Base-by-base conservation (phyloP, 2,329 filamentous ascomycete species). In the Xylariaceae sp. region DNA sequence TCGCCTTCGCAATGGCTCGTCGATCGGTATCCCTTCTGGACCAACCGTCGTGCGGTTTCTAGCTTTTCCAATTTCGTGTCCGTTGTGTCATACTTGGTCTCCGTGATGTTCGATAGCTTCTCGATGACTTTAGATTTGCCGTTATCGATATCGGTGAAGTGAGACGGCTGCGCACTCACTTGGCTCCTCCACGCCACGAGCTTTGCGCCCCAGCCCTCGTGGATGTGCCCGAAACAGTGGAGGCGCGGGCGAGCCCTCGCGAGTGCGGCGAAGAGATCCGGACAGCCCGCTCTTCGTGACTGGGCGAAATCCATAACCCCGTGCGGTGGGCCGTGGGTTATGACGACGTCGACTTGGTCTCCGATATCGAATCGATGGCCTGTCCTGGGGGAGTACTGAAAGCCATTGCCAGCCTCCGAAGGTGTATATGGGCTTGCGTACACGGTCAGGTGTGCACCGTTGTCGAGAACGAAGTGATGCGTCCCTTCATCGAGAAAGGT, bases 221-320 rank as follows among this genome's bases (percentile, higher is more conserved):
- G 82, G n/a, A 84, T 78, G 55, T 84, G 82, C 0, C 81, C 81
- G 53, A 83, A 84, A 64, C 80, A 83, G 63, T 83, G 79, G 3
- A 84, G 57, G 6, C 65, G 64, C 1, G 81, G 81, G 23, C 68
- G 70, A 1, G 75, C 71, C 0, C 63, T 62, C 1, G 73, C 70
- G 0, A 84, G 62, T 0, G 81, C 77, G 0, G 64, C 65, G 47
- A 82, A 75, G 2, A 85, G 72, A 13, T 72, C 55, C 0, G 60
- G 58, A 53, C 78, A 78, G 16, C 81, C 79, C 15, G 70, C 72
- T 11, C 67, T 42, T n/a, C 52, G 57, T 7, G 50, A 58, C 2
- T 62, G 50, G 7, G 73, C 73, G 2, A 63, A 58, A 62, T 86
- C 81, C 43, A 83, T 65, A 1, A 85, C 67, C 2, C 80, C 79